Evolutionary conservation across 73 alveolate genomes (phyloP).

Genomic region (Stentor roeselii): DNA sequence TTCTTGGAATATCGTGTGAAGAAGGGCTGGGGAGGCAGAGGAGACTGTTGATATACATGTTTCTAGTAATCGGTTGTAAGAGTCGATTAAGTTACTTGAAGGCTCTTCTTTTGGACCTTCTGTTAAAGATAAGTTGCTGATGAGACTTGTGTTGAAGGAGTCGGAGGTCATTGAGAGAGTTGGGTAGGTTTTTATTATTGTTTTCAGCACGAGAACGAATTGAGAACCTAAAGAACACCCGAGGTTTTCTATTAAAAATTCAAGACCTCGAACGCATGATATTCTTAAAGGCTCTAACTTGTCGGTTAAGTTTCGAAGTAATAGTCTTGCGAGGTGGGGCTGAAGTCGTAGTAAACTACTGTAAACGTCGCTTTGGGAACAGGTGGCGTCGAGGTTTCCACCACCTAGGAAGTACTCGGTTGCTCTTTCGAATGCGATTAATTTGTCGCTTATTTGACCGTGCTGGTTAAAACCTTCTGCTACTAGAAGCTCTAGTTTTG

Average conservation of each 20-base stretch:
- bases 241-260: conserved; percentile 52
- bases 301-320: conserved; percentile 38
- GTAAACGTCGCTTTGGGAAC: conserved; percentile 33
- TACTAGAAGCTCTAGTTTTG: conserved; percentile 53
- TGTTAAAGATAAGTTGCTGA: neutral
- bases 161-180: neutral
- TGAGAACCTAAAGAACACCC: conserved; percentile 58
- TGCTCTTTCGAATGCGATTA: conserved; percentile 53
- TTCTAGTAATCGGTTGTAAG: conserved; percentile 57
- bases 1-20: conserved; percentile 46
- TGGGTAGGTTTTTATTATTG: conserved; percentile 39
- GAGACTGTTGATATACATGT: conserved; percentile 40
- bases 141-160: conserved; percentile 26
- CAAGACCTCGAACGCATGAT: conserved; percentile 43
- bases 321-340: conserved; percentile 48
- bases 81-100: conserved; percentile 25
- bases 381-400: conserved; percentile 8
- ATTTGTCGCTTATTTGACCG: conserved; percentile 46
- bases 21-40: conserved; percentile 45
- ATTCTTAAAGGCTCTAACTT: conserved; percentile 57
- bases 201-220: conserved; percentile 8
- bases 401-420: conserved; percentile 39
- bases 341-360: conserved; percentile 28
- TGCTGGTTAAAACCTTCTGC: conserved; percentile 69
- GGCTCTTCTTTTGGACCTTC: conserved; percentile 27